Percentiles rank a stretch among this genome's conserved stretches.
Conservation (phyloP, 1,284 basidiomycete species). For the Ganoderma lucidum region DNA sequence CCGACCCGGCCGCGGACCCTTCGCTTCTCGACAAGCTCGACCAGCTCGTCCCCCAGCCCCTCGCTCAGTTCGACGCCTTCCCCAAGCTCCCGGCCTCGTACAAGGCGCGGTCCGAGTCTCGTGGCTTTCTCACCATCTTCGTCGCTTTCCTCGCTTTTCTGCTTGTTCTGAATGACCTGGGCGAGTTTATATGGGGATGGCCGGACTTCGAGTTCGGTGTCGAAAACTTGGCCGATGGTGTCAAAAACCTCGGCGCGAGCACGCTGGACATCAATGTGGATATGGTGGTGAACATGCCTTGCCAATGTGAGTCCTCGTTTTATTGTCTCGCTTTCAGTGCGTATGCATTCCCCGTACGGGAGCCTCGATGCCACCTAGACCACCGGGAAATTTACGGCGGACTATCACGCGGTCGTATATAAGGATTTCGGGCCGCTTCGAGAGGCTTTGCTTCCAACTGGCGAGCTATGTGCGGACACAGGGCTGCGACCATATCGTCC, state of each 20-base stretch:
- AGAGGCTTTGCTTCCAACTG: not conserved
- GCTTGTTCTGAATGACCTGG: slow-evolving; percentile 87
- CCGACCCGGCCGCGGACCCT: slow-evolving; percentile 35
- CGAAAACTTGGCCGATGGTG: slow-evolving; percentile 64
- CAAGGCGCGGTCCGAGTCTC: slow-evolving; percentile 84
- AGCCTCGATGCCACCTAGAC: not conserved
- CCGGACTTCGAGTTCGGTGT: slow-evolving; percentile 88
- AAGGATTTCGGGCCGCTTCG: not conserved
- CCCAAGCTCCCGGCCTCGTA: slow-evolving; percentile 92
- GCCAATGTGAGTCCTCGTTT: slow-evolving; percentile 72
- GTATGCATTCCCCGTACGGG: not conserved
- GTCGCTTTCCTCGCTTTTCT: slow-evolving; percentile 77
- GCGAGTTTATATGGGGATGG: slow-evolving; percentile 93
- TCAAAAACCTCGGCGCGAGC: slow-evolving; percentile 70
- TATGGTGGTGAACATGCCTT: slow-evolving; percentile 91
- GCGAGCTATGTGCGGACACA: not conserved
- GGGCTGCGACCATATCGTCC: not conserved
- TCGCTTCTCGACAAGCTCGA: slow-evolving; percentile 65
- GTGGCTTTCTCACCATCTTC: slow-evolving; percentile 89
- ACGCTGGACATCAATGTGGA: slow-evolving; percentile 90
- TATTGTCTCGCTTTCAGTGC: not conserved
- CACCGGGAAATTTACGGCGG: not conserved
- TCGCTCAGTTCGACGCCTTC: slow-evolving; percentile 82
- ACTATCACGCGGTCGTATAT: not conserved
- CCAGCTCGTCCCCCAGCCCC: slow-evolving; percentile 58